Evolutionary conservation across 768 basidiomycete species (phyloP), one percentile per base, ranked within the genome.

Genomic region (Heimioporus sp.): DNA sequence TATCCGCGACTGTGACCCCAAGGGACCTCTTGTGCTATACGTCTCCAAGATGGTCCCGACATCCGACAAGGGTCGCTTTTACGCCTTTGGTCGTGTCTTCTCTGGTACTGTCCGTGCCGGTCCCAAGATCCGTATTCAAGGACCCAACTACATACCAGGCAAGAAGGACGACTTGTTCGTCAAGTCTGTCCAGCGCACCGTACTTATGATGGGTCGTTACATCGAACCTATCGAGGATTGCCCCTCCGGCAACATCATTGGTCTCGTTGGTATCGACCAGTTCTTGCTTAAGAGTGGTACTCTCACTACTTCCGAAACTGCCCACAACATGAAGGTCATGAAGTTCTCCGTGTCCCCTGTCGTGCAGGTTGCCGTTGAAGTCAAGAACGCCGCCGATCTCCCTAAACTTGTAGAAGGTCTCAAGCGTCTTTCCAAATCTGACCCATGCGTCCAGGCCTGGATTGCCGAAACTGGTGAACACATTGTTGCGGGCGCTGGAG

Each of bases 261-360:
- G 97, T 82, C 90, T 99, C 68, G 96, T 98, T 76, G 97, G 97
- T 80, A 90, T 99, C 64, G 97, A 99, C 76, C 97, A 99, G 77
- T 99, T 98, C 92, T 76, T 99, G 78, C 87, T 99, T 72, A 99
- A 99, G 86, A 93, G 85, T 61, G 97, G 97, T 72, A 99, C 97
- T 56, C 84, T 99, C 67, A 99, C 97, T 54, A 85, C 91, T 54
- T 93, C 93, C 44, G 97, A 98, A 77, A 97, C 94, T 48, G 97
- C 97, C 46, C 97, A 99, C 82, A 99, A 99, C 82, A 97, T 99
- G 94, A 92, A 80, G 79, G 94, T 99, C 74, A 99, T 99, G 97
- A 92, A 90, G 78, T 98, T 98, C 84, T 98, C 95, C 72, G 97
- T 99, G 51, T 98, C 97, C 30, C 97, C 97, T 62, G 97, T 99